Evolutionary conservation across 495 filamentous ascomycete species (phyloP), one percentile per base, ranked within the genome.

Genomic region (Trichoderma erinaceum): DNA sequence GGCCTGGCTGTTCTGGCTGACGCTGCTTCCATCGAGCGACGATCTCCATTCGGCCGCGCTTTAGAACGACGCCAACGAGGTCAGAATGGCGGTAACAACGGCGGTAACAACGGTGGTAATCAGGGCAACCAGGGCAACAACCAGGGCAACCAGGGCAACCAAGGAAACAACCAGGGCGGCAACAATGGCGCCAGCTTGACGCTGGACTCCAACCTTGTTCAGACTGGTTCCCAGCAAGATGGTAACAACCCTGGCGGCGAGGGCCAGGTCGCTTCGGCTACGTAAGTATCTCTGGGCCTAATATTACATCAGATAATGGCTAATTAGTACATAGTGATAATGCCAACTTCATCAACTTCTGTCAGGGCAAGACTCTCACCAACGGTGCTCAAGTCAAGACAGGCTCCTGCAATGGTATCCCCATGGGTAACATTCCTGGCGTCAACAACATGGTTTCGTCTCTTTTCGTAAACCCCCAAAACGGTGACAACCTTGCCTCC

Each of bases 371-470:
- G 77, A 85, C 82, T n/a, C 64, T 88, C 67, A 92, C 89, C 65
- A 91, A 91, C 73, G 89, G 89, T 73, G 73, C 81, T 29, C 89
- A 92, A 75, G 77, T 84, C 66, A 80, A 81, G 66, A 72, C 68
- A 16, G 89, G 89, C n/a, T 91, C 89, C 56, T 92, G 89, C 77
- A 92, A 92, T 74, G 87, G 87, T 76, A 82, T 87, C 77, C 80
- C 82, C 75, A 88, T 83, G 88, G 89, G 89, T 69, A 82, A 90
- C 66, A 90, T 92, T 69, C 89, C 89, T 2, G 75, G 86, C 41
- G 78, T 76, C 44, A 75, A 69, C 63, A 81, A 84, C 41, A 91
- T 92, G 89, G 81, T 90, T 67, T 90, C 89, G 4, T 82, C 87
- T 29, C 81, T 91, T 65, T 81, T 92, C 69, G 70, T 80, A 46